A percentile compares a stretch with the other conserved stretches of the same genome.
phyloP scores from a whole-genome alignment of 2,329 filamentous ascomycete genomes.

The Fusarium anguioides region DNA sequence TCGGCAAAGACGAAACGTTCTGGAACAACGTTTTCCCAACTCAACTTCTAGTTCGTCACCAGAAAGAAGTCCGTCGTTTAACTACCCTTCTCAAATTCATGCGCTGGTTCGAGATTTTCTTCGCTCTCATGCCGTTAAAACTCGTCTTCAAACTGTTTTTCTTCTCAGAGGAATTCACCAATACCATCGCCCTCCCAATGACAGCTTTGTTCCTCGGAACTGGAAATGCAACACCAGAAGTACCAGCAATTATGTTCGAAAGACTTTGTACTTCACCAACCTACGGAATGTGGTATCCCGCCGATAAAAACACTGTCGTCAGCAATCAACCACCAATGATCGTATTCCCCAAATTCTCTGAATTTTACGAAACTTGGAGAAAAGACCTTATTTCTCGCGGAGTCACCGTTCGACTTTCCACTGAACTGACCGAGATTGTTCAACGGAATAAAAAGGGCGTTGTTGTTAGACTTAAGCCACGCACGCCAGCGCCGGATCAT shows the following conservation, averaged over 20 bases:
- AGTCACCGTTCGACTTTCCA: constrained; percentile 12
- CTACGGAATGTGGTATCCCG: constrained; percentile 32
- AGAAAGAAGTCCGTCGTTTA: constrained; percentile 24
- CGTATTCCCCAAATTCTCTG: constrained; percentile 28
- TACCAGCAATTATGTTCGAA: constrained; percentile 29
- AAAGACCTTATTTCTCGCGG: constrained; percentile 24
- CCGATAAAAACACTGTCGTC: constrained; percentile 13
- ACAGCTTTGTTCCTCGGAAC: constrained; percentile 26
- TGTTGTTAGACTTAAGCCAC: constrained; percentile 15
- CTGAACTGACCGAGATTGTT: constrained; percentile 24
- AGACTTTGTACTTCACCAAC: constrained; percentile 21
- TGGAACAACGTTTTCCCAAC: constrained; percentile 33
- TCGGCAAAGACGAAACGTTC: constrained; percentile 25
- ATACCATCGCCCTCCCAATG: constrained; percentile 26
- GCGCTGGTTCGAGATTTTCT: constrained; percentile 34
- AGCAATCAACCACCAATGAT: constrained; percentile 32
- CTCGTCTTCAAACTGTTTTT: constrained; percentile 23
- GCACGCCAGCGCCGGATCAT: constrained; percentile 20
- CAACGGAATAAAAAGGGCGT: constrained; percentile 22
- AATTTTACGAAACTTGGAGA: constrained; percentile 19
- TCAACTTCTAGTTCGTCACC: constrained; percentile 2
- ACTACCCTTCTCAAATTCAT: constrained; percentile 30
- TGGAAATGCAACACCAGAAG: constrained; percentile 25
- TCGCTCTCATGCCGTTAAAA: constrained; percentile 8
- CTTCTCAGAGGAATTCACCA: constrained; percentile 29